These are phyloP conservation scores for Agaricales sp. DNA, from an alignment of 1,284 basidiomycete species.

Conservation along the genomic window DNA sequence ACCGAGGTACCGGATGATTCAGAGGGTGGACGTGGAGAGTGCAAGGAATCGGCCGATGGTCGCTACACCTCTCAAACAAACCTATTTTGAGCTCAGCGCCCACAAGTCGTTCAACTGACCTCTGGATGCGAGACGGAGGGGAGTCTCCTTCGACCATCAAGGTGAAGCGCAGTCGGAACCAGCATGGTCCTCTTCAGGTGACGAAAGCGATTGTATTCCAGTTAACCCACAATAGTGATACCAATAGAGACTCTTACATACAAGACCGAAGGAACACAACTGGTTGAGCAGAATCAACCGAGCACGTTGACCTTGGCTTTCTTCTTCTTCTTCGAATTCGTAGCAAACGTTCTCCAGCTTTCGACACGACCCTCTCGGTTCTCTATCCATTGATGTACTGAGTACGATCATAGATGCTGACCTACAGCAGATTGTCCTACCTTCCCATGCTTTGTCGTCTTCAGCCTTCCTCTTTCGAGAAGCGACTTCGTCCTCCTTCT, in stretches of 20 bases:
- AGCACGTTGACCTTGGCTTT: conserved; percentile 56
- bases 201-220: background rate
- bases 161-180: too few relatives aligned
- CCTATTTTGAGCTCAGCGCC: too few relatives aligned
- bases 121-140: too few relatives aligned
- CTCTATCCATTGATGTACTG: conserved; percentile 37
- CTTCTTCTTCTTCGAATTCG: conserved; percentile 70
- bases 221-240: background rate
- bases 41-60: too few relatives aligned
- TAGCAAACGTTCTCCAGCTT: conserved; percentile 66
- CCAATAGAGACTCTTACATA: background rate
- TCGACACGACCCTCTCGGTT: conserved; percentile 72
- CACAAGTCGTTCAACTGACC: too few relatives aligned
- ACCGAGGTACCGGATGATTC: too few relatives aligned
- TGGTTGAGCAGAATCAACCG: conserved; percentile 32
- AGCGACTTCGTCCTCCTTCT: conserved; percentile 73
- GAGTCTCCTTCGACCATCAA: too few relatives aligned
- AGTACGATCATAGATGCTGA: background rate
- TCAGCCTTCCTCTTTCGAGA: conserved; percentile 72
- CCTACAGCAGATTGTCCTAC: conserved; percentile 26
- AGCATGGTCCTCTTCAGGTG: too few relatives aligned
- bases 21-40: too few relatives aligned
- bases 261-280: background rate
- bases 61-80: too few relatives aligned
- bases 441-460: conserved; percentile 76